These are phyloP conservation scores for Taiozyma onychis DNA, from an alignment of 1,139 yeast species.

Conservation along the genomic window DNA sequence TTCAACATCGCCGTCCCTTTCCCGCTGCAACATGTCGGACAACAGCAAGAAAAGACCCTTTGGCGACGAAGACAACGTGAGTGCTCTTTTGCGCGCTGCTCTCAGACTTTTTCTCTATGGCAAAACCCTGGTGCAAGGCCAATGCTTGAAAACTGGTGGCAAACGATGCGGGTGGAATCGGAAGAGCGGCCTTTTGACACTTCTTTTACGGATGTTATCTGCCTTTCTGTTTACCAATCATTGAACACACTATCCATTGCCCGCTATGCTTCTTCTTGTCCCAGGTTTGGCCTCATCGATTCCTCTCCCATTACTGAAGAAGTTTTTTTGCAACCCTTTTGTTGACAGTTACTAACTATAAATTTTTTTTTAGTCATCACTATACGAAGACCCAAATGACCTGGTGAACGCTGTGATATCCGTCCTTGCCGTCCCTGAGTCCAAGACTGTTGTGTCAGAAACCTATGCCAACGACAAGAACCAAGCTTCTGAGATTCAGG, in stretches of 20 bases:
- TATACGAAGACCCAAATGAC: conserved; percentile 26
- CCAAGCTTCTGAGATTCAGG: conserved; percentile 82
- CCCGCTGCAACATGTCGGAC: not conserved
- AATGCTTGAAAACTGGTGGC: not conserved
- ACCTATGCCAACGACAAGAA: conserved; percentile 63
- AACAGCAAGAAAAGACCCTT: conserved; percentile 1
- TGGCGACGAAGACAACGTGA: conserved; percentile 3
- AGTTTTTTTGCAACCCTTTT: not conserved
- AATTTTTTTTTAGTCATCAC: conserved; percentile 4
- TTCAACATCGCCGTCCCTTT: not conserved
- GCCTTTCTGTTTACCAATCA: not conserved
- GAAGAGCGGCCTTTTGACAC: not conserved
- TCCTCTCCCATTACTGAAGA: not conserved
- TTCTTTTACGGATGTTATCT: too few relatives aligned
- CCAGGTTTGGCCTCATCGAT: not conserved
- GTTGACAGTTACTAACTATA: not conserved
- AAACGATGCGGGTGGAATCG: not conserved
- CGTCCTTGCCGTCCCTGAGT: conserved; percentile 38
- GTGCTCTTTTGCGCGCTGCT: not conserved
- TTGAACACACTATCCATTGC: not conserved
- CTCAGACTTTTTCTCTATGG: not conserved
- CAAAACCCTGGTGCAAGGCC: not conserved
- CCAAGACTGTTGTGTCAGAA: conserved; percentile 39
- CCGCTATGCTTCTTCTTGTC: not conserved
- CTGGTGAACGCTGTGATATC: conserved; percentile 42